These are phyloP conservation scores for Sclerotiophoma versabilis DNA, from an alignment of 2,329 filamentous ascomycete species.

Conservation along the genomic window DNA sequence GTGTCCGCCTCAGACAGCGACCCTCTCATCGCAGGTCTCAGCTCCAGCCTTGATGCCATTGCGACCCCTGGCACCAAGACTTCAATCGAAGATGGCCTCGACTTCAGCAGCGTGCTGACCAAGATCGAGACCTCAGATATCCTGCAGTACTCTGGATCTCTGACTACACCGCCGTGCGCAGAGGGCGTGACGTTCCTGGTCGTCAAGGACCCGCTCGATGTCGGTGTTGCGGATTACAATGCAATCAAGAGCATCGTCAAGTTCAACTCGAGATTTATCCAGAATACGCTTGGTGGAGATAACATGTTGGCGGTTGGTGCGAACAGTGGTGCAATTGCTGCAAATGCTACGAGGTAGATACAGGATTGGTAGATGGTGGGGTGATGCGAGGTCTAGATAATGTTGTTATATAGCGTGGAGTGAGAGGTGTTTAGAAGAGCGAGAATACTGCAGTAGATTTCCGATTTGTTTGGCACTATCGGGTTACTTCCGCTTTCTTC, in stretches of 20 bases:
- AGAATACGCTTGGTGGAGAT: constrained; percentile 56
- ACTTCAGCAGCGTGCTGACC: constrained; percentile 53
- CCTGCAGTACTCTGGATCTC: constrained; percentile 63
- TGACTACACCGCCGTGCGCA: constrained; percentile 69
- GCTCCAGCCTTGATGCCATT: constrained; percentile 49
- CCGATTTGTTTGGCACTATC: not conserved
- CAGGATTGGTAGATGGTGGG: no score
- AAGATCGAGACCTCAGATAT: constrained; percentile 51
- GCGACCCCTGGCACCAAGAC: constrained; percentile 49
- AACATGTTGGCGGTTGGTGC: constrained; percentile 52
- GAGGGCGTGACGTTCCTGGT: constrained; percentile 65
- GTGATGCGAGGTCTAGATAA: not conserved
- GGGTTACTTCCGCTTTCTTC: not conserved
- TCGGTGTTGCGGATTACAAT: constrained; percentile 60
- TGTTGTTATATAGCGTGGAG: constrained; percentile 1
- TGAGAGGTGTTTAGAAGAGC: not conserved
- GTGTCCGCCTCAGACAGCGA: constrained; percentile 45
- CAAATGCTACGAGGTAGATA: not conserved
- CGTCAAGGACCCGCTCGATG: constrained; percentile 55
- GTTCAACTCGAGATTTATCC: constrained; percentile 64
- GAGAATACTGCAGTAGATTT: not conserved
- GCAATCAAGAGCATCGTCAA: constrained; percentile 60
- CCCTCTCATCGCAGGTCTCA: constrained; percentile 40
- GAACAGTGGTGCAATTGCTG: constrained; percentile 12
- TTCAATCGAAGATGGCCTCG: constrained; percentile 46